Percentiles rank a stretch among this genome's conserved stretches.
These are phyloP conservation scores for Podosphaera leucotricha DNA, from an alignment of 2,329 filamentous ascomycete species.

Conservation along the genomic window DNA sequence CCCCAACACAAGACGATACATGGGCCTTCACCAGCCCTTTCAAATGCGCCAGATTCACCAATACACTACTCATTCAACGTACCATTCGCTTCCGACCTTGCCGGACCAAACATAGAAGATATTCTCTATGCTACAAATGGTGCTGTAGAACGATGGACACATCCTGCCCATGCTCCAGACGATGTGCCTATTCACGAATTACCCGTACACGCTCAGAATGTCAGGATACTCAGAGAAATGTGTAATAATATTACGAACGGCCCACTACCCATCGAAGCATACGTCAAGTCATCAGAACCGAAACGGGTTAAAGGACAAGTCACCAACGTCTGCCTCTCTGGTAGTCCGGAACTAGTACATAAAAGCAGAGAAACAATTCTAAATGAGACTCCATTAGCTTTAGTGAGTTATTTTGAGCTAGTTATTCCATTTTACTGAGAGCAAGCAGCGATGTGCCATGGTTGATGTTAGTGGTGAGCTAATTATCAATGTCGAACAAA, in stretches of 20 bases:
- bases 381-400: slow-evolving; percentile 73
- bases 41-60: slow-evolving; percentile 47
- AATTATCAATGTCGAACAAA: slow-evolving; percentile 48
- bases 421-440: slow-evolving; percentile 1
- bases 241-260: slow-evolving; percentile 62
- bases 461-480: slow-evolving; percentile 85
- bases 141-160: slow-evolving; percentile 79
- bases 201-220: slow-evolving; percentile 75
- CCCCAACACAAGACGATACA: slow-evolving; percentile 27
- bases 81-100: slow-evolving; percentile 77
- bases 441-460: slow-evolving; percentile 55
- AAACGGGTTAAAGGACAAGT: slow-evolving; percentile 44
- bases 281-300: slow-evolving; percentile 61
- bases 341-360: slow-evolving; percentile 66
- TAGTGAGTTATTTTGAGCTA: slow-evolving; percentile 36
- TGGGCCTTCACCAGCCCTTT: slow-evolving; percentile 32
- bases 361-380: slow-evolving; percentile 75
- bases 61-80: slow-evolving; percentile 96
- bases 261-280: slow-evolving; percentile 52
- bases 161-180: slow-evolving; percentile 67
- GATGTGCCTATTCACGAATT: slow-evolving; percentile 68
- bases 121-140: slow-evolving; percentile 79
- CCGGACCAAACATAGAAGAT: slow-evolving; percentile 81
- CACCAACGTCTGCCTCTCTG: slow-evolving; percentile 79
- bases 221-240: slow-evolving; percentile 53